Percentiles rank a stretch among this genome's conserved stretches.
Evolutionary conservation across 2,329 filamentous ascomycete species (phyloP).

Genomic region (Neonectria faginata): DNA sequence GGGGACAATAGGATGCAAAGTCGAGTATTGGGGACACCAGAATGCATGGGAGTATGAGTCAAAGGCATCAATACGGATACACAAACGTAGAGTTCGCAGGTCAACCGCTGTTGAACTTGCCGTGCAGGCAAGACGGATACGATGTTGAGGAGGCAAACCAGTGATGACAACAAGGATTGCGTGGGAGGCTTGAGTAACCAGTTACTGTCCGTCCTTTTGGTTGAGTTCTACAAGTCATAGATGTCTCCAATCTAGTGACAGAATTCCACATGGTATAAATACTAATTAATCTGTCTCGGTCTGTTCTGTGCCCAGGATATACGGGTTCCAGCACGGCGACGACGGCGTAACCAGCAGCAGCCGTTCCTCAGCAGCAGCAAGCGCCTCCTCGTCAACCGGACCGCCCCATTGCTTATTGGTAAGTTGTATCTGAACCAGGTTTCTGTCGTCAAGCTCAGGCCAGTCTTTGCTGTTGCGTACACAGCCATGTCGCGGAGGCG

Average conservation of each 20-base stretch:
- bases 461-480: neutral
- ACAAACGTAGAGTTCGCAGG: no score
- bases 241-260: neutral
- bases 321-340: neutral
- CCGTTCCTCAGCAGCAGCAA: constrained; percentile 7
- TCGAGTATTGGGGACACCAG: no score
- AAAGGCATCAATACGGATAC: no score
- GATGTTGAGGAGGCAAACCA: neutral
- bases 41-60: no score
- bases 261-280: neutral
- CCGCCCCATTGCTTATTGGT: neutral
- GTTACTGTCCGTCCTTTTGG: neutral
- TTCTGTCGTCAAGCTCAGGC: constrained; percentile 68
- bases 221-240: neutral
- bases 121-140: no score
- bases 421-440: constrained; percentile 54
- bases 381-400: constrained; percentile 9
- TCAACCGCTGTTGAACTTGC: no score
- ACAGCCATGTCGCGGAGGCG: constrained; percentile 61
- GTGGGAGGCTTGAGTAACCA: neutral
- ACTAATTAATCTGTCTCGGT: neutral
- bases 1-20: no score
- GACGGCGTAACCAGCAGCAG: constrained; percentile 7
- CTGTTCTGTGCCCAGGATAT: neutral
- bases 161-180: neutral